Evolutionary conservation across 2,329 filamentous ascomycete species (phyloP).

Genomic region (Diaporthe capsici): DNA sequence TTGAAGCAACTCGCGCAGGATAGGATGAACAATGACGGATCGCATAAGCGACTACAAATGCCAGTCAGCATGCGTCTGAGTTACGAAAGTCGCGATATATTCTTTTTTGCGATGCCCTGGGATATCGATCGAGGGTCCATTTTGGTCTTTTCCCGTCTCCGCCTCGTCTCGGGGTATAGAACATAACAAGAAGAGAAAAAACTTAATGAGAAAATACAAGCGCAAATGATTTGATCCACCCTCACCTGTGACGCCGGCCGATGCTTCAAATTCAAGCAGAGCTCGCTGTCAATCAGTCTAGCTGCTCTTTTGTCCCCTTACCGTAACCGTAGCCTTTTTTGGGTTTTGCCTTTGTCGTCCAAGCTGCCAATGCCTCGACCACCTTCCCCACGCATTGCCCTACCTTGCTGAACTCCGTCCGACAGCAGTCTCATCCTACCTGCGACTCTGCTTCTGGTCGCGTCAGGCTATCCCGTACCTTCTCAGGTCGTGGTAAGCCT

Average conservation of each 20-base stretch:
- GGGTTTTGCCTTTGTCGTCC: not conserved
- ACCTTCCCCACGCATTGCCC: not conserved
- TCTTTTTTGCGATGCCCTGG: conserved; percentile 1
- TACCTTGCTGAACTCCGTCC: not conserved
- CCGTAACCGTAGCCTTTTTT: conserved; percentile 35
- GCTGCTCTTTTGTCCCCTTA: conserved; percentile 40
- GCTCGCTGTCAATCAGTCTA: conserved; percentile 41
- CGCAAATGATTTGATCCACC: conserved; percentile 36
- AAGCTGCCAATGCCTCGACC: not conserved
- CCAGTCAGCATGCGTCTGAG: not conserved
- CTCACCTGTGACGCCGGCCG: conserved; percentile 39
- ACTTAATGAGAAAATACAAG: conserved; percentile 9
- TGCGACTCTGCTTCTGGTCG: not conserved
- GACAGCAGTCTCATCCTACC: not conserved
- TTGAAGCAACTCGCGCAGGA: not conserved
- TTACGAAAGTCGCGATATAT: not conserved
- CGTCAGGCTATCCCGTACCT: not conserved
- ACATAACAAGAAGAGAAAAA: conserved; percentile 33
- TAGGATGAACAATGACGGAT: not conserved
- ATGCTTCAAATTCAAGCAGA: conserved; percentile 40
- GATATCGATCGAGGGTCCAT: conserved; percentile 35
- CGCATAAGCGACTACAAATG: not conserved
- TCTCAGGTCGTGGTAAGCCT: not conserved
- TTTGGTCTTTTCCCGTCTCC: conserved; percentile 31
- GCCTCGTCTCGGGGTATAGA: conserved; percentile 40